These are phyloP conservation scores for Petunia secreta DNA, from an alignment of 257 asterid genomes.

Conservation along the genomic window DNA sequence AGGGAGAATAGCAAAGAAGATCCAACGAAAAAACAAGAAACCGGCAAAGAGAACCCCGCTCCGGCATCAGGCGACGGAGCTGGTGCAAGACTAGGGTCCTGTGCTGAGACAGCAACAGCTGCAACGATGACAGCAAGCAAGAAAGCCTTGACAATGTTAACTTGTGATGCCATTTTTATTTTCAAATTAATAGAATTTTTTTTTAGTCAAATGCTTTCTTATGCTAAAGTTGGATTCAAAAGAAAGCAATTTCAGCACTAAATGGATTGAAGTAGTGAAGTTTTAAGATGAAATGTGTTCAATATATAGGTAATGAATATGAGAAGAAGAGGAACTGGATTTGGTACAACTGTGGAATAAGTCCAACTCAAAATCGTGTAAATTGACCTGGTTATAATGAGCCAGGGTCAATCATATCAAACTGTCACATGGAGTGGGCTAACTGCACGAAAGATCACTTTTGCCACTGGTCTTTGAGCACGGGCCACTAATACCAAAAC, in stretches of 20 bases:
- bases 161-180: constrained; percentile 48
- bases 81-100: constrained; percentile 28
- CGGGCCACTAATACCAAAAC: too few relatives aligned
- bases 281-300: too few relatives aligned
- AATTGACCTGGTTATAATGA: background rate
- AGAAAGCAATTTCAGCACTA: too few relatives aligned
- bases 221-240: background rate
- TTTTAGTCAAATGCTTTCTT: background rate
- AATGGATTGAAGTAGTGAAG: too few relatives aligned
- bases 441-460: background rate
- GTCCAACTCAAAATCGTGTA: background rate
- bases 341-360: too few relatives aligned
- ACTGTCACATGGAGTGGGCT: background rate
- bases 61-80: background rate
- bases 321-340: background rate
- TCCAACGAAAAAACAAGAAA: background rate
- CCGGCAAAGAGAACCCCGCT: background rate
- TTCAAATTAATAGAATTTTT: background rate
- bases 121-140: constrained; percentile 36
- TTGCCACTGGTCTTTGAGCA: too few relatives aligned
- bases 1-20: background rate
- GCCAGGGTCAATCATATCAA: too few relatives aligned
- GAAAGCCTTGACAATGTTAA: constrained; percentile 35
- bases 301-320: too few relatives aligned
- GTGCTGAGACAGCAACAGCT: constrained; percentile 43